Evolutionary conservation across 768 basidiomycete genomes (phyloP).

Genomic region (Collybiopsis luxurians): DNA sequence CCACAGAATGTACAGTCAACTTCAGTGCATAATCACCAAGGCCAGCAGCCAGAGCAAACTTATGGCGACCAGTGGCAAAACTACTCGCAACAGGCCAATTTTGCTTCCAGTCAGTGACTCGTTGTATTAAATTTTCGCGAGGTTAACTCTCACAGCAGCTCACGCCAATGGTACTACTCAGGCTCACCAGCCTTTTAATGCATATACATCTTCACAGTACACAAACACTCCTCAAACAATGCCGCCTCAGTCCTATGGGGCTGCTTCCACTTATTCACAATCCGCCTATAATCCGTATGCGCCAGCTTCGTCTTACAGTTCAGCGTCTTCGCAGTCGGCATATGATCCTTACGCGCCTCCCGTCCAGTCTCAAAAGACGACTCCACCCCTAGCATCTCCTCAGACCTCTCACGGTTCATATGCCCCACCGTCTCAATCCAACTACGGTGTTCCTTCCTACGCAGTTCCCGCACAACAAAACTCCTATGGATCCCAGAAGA

Average conservation of each 20-base stretch:
- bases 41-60: neutral
- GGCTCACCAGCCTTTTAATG: neutral
- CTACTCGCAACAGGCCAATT: neutral
- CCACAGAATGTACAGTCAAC: neutral
- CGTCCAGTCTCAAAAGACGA: slow-evolving; percentile 19
- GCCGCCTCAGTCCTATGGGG: neutral
- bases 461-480: slow-evolving; percentile 25
- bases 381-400: slow-evolving; percentile 13
- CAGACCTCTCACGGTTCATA: slow-evolving; percentile 18
- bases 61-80: neutral
- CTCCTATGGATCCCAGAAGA: slow-evolving; percentile 17
- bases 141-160: neutral
- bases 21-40: neutral
- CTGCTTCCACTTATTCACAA: neutral
- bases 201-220: neutral
- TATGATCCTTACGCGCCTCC: slow-evolving; percentile 17
- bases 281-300: neutral
- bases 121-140: neutral
- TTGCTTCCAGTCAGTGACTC: neutral
- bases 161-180: neutral
- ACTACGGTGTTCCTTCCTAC: slow-evolving; percentile 17
- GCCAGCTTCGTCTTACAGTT: neutral
- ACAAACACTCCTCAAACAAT: neutral
- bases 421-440: slow-evolving; percentile 9
- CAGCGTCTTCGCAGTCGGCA: neutral